A percentile compares a stretch with the other conserved stretches of the same genome.
These are phyloP conservation scores for Hymenoscyphus repandus DNA, from an alignment of 2,329 filamentous ascomycete genomes.

Conservation along the genomic window DNA sequence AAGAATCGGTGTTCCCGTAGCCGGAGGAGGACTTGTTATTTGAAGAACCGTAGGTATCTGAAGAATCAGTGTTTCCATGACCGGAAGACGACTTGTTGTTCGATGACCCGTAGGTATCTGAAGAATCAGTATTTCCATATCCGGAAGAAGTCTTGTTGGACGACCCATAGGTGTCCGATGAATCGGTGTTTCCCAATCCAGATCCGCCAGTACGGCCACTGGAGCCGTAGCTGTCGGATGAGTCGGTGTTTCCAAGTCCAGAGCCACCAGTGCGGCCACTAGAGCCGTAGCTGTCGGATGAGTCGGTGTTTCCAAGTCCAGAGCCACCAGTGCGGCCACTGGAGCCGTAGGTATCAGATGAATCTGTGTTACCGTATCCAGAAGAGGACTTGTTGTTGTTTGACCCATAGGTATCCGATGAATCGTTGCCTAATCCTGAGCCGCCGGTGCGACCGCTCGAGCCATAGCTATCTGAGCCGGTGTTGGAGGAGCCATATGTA, in stretches of 20 bases:
- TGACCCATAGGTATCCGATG: constrained; percentile 14
- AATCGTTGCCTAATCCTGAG: constrained; percentile 17
- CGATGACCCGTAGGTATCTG: constrained; percentile 27
- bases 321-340: constrained; percentile 3
- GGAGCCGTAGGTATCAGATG: constrained; percentile 17
- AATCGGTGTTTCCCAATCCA: constrained; percentile 9
- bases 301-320: constrained; percentile 9
- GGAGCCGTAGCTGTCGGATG: constrained; percentile 21
- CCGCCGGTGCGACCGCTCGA: constrained; percentile 10
- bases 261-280: constrained; percentile 12
- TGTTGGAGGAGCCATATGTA: constrained; percentile 11
- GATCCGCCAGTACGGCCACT: constrained; percentile 3
- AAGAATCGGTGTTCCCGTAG: constrained; percentile 19
- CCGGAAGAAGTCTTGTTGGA: constrained; percentile 12
- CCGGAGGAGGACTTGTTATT: constrained; percentile 15
- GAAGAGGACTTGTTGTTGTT: constrained; percentile 15
- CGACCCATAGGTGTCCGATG: constrained; percentile 24
- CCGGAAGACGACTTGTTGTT: constrained; percentile 15
- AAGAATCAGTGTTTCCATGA: constrained; percentile 19
- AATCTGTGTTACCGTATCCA: constrained; percentile 22
- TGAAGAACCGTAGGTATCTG: constrained; percentile 25
- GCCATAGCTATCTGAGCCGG: constrained; percentile 25
- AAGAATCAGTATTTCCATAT: constrained; percentile 20
- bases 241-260: constrained; percentile 12
- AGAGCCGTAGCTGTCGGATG: constrained; percentile 24